Evolutionary conservation across 2,329 filamentous ascomycete genomes (phyloP), one percentile per base, ranked within the genome.

Genomic region (Ascochyta fabae): DNA sequence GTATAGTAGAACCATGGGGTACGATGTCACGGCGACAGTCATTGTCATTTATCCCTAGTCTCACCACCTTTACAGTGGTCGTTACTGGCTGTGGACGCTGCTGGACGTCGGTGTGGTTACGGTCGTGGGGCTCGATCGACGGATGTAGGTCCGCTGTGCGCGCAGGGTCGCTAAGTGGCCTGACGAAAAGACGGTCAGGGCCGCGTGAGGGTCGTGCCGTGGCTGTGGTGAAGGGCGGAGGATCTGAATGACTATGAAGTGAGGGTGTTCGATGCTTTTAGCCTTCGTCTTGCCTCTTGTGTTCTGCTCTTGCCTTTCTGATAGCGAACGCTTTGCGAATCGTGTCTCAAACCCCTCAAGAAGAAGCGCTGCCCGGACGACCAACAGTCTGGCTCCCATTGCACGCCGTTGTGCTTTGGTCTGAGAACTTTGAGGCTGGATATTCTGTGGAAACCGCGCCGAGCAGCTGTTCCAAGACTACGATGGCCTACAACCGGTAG

Each of bases 171-270:
- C 40, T 44, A 38, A 33, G 13, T 29, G 27, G 52, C 23, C 36
- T 23, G 35, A 27, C 36, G 41, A 46, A 54, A 36, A 40, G 22
- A 29, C 46, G 52, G 46, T 24, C 35, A 50, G 42, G 47, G 36
- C 53, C n/a, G 53, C 10, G 9, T n/a, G 31, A 34, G 47, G 53
- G 24, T 36, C 47, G 46, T 56, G 47, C 53, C 47, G 42, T 46
- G 53, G 53, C 53, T 12, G 10, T 19, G 47, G 36, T 50, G 41
- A 47, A 56, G 46, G 46, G 24, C 35, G 40, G 36, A 29, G 46
- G 13, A 36, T 45, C 45, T 55, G 34, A n/a, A n/a, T 24, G 7
- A 36, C 34, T 49, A 26, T 31, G 46, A 36, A 33, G 29, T 39
- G 6, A 29, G 31, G 22, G 6, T 40, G 40, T 39, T 54, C 40